Base-by-base conservation (phyloP, 108 stramenopile genomes). In the Licmophora abbreviata region DNA sequence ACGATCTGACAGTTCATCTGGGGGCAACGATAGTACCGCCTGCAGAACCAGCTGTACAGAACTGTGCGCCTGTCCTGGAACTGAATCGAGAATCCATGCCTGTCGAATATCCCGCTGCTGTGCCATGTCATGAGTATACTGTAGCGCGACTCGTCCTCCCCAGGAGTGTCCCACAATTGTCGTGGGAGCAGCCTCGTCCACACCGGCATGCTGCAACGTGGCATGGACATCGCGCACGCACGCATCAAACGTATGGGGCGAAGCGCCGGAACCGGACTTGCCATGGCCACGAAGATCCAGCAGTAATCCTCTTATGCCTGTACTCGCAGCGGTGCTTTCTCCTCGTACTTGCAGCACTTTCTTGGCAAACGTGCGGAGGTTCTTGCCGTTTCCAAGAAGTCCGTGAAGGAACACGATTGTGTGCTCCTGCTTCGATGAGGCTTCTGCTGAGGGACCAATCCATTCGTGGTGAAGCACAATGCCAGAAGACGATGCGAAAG, bases 121-220 rank as follows among this genome's bases (percentile, higher is more conserved):
- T 42, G 38, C 1, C 11, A 62, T 4, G 9, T 37, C 9, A 34
- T 67, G 54, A 0, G 80, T 44, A 59, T 82, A 88, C 29, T 83
- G 67, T 52, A 94, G 49, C 1, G 88, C 79, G 10, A 88, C 51
- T 14, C 88, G 60, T 2, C 92, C 92, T 26, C 92, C 92, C 31
- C 79, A 64, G 1, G 83, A 85, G 68, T 94, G 92, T 15, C 92
- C 88, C n/a, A 83, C 77, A 9, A 85, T 52, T 10, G 68, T 63
- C 4, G 21, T 41, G 36, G 48, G 58, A 29, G 45, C 40, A 0
- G 45, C 26, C 1, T 56, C 36, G 12, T 41, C n/a, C 15, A 64
- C 26, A 8, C 59, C 64, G 0, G 64, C 35, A 11, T 44, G 25
- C 25, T 46, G 15, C 8, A 87, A 34, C 0, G 90, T 85, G 17